Conservation (phyloP, 345 rosid species). For the Dipteronia sinensis region DNA sequence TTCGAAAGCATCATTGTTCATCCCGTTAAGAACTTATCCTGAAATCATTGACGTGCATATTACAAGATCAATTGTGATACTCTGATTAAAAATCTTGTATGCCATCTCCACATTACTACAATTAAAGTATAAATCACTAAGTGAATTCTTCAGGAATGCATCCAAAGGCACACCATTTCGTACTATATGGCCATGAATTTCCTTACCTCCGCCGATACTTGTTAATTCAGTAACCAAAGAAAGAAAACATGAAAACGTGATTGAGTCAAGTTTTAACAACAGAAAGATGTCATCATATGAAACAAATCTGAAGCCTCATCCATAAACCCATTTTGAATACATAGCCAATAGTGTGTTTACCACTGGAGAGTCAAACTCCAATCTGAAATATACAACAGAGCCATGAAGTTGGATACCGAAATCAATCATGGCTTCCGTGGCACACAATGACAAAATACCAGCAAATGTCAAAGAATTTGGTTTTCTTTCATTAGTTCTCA, state of each 20-base stretch:
- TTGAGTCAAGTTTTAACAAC: conserved; percentile 57
- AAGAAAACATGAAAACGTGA: conserved; percentile 77
- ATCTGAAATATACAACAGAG: conserved; percentile 37
- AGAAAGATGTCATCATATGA: conserved; percentile 51
- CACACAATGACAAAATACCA: conserved; percentile 55
- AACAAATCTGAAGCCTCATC: conserved; percentile 52
- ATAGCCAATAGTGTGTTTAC: conserved; percentile 62
- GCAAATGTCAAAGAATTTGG: conserved; percentile 71
- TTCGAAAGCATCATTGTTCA: no score
- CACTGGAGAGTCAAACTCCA: conserved; percentile 51
- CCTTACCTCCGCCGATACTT: conserved; percentile 46
- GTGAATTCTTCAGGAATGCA: conserved; percentile 1
- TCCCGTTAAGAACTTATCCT: no score
- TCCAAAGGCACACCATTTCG: conserved; percentile 71
- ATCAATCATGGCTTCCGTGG: conserved; percentile 19
- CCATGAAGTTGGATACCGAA: conserved; percentile 47
- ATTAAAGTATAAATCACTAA: no score
- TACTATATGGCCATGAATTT: conserved; percentile 71
- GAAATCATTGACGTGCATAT: no score
- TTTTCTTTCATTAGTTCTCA: conserved; percentile 28
- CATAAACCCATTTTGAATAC: conserved; percentile 68
- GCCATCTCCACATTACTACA: no score
- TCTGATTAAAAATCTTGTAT: no score
- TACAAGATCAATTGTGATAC: no score
- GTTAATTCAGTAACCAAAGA: conserved; percentile 55